phyloP scores from a whole-genome alignment of 2,329 filamentous ascomycete species.

The Pestalotiopsis sp. region DNA sequence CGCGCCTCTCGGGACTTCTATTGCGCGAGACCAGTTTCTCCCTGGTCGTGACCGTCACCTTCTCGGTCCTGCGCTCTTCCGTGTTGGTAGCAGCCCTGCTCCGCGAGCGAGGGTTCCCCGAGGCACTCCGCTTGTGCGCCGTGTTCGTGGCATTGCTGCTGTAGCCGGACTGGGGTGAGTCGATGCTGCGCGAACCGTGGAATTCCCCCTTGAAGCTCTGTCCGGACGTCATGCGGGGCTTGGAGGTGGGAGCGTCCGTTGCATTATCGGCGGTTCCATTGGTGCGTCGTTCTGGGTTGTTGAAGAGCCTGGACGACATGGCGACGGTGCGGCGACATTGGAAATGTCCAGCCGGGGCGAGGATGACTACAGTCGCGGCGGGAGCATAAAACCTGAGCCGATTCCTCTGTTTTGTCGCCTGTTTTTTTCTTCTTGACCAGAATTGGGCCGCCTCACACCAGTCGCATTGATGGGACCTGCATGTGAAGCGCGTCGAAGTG shows the following conservation, averaged over 20 bases:
- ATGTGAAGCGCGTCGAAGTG: constrained; percentile 10
- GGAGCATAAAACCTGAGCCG: constrained; percentile 1
- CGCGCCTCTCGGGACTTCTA: constrained; percentile 57
- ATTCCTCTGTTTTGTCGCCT: neutral
- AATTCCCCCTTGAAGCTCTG: constrained; percentile 11
- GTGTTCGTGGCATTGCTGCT: constrained; percentile 27
- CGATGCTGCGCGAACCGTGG: constrained; percentile 7
- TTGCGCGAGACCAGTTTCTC: constrained; percentile 63
- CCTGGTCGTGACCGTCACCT: constrained; percentile 58
- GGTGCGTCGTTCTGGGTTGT: constrained; percentile 40
- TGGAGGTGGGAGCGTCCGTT: constrained; percentile 11
- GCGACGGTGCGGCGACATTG: constrained; percentile 27
- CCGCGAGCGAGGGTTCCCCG: constrained; percentile 54
- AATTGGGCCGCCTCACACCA: constrained; percentile 11
- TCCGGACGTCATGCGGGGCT: constrained; percentile 31
- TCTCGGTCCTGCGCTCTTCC: constrained; percentile 60
- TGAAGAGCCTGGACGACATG: constrained; percentile 41
- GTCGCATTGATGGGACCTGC: neutral
- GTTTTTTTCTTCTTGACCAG: neutral
- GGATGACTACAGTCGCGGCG: constrained; percentile 16
- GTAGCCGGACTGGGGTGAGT: constrained; percentile 33
- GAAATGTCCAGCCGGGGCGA: constrained; percentile 13
- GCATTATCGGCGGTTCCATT: constrained; percentile 37
- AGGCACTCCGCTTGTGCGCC: constrained; percentile 59
- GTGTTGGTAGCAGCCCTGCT: constrained; percentile 39